Percentiles rank a stretch among this genome's conserved stretches.
These are phyloP conservation scores for Gnomoniopsis sp. DNA, from an alignment of 2,329 filamentous ascomycete genomes.

Conservation along the genomic window DNA sequence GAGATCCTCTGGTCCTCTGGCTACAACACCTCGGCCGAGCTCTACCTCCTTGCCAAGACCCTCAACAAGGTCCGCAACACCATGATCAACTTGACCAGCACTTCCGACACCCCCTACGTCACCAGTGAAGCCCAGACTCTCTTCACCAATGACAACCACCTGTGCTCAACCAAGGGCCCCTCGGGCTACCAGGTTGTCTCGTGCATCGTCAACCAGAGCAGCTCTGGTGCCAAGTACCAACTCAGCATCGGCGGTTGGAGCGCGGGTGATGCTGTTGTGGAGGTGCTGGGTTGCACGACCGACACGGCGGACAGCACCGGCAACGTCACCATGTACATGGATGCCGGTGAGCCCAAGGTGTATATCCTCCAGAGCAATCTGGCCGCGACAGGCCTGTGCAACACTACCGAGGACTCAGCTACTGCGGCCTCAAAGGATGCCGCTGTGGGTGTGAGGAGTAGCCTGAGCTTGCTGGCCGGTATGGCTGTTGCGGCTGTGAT, in stretches of 20 bases:
- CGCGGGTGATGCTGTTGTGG: slow-evolving; percentile 23
- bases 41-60: slow-evolving; percentile 42
- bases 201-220: slow-evolving; percentile 38
- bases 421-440: slow-evolving; percentile 7
- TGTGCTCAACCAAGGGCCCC: slow-evolving; percentile 41
- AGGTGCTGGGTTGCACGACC: slow-evolving; percentile 23
- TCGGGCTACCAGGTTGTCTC: slow-evolving; percentile 33
- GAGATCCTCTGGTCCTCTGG: slow-evolving; percentile 47
- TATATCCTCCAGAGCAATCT: slow-evolving; percentile 17
- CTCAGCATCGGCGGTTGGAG: slow-evolving; percentile 27
- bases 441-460: slow-evolving; percentile 4
- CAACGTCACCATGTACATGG: slow-evolving; percentile 19
- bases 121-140: slow-evolving; percentile 33
- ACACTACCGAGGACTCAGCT: slow-evolving; percentile 10
- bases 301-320: slow-evolving; percentile 14
- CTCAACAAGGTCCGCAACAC: slow-evolving; percentile 50
- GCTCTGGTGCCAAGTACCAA: slow-evolving; percentile 24
- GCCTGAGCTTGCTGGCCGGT: slow-evolving; percentile 8
- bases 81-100: slow-evolving; percentile 39
- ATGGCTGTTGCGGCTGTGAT: slow-evolving; percentile 3
- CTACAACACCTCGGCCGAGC: slow-evolving; percentile 38
- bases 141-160: slow-evolving; percentile 35
- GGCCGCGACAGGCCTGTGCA: slow-evolving; percentile 10
- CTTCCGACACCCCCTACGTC: slow-evolving; percentile 33
- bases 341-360: slow-evolving; percentile 15